A percentile compares a stretch with the other conserved stretches of the same genome.
Evolutionary conservation across 129 eudicot genomes (phyloP).

Genomic region (Erigeron canadensis): DNA sequence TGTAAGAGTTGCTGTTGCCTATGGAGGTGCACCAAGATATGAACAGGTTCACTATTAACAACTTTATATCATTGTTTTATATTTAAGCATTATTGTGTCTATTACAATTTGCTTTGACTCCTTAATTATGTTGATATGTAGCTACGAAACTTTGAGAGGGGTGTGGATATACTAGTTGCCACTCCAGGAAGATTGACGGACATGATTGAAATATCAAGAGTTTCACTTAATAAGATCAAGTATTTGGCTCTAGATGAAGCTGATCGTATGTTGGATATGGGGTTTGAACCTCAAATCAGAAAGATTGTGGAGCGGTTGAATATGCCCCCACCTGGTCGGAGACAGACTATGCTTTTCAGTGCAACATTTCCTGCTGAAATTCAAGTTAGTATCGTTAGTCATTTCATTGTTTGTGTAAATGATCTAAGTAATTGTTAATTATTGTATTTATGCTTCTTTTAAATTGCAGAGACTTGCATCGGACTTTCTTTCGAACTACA

Average conservation of each 20-base stretch:
- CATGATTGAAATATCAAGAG: constrained; percentile 65
- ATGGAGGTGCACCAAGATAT: constrained; percentile 82
- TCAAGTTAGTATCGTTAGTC: constrained; percentile 44
- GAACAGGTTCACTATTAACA: constrained; percentile 45
- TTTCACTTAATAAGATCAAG: constrained; percentile 55
- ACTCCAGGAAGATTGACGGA: constrained; percentile 88
- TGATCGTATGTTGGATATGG: constrained; percentile 92
- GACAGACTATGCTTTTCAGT: constrained; percentile 88
- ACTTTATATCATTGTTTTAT: not conserved
- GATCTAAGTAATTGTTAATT: not conserved
- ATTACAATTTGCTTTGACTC: not conserved
- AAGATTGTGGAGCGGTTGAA: constrained; percentile 66
- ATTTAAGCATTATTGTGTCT: not conserved
- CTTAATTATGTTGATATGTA: constrained; percentile 18
- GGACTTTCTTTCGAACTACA: constrained; percentile 64
- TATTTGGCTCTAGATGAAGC: constrained; percentile 87
- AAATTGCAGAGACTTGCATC: constrained; percentile 65
- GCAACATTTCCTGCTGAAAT: constrained; percentile 82
- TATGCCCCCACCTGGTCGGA: constrained; percentile 67
- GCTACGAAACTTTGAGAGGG: constrained; percentile 52
- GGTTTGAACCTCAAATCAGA: constrained; percentile 77
- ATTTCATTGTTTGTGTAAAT: not conserved
- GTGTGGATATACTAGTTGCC: constrained; percentile 84
- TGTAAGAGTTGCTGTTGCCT: constrained; percentile 72
- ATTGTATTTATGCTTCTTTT: not conserved